Conservation (phyloP, 176 grass and related monocot genomes). For the Oryza glumipatula region DNA sequence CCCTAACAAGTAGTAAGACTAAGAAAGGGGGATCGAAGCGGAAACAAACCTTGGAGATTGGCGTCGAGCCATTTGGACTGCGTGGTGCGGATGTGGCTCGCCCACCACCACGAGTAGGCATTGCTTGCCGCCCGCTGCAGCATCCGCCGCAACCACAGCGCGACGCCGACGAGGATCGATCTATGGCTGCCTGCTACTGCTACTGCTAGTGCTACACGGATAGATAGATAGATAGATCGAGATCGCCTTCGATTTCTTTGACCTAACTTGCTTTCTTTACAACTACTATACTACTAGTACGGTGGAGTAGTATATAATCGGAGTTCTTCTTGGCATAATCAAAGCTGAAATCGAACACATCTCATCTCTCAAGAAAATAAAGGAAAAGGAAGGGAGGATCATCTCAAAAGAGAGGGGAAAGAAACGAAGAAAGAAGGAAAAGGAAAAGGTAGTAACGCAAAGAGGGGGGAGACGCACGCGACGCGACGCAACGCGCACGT, state of each 20-base stretch:
- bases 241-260: not conserved
- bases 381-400: not conserved
- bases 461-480: too few relatives aligned
- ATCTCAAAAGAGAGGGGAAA: not conserved
- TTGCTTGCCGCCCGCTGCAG: slow-evolving; percentile 83
- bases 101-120: slow-evolving; percentile 92
- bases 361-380: not conserved
- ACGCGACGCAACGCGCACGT: too few relatives aligned
- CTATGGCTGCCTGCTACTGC: too few relatives aligned
- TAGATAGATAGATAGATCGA: not conserved
- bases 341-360: not conserved
- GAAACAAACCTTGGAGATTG: slow-evolving; percentile 60
- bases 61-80: slow-evolving; percentile 88
- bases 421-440: not conserved
- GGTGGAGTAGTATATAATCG: too few relatives aligned
- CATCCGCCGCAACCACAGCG: slow-evolving; percentile 30
- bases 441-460: too few relatives aligned
- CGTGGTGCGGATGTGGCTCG: slow-evolving; percentile 78
- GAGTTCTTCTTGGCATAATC: not conserved
- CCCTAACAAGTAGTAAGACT: too few relatives aligned
- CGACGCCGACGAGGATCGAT: too few relatives aligned
- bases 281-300: not conserved
- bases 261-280: not conserved
- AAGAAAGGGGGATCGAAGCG: too few relatives aligned
- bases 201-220: too few relatives aligned